Percentiles rank a stretch among this genome's conserved stretches.
Conservation (phyloP, 306 rosid species). For the Astragalus glycyphyllos region DNA sequence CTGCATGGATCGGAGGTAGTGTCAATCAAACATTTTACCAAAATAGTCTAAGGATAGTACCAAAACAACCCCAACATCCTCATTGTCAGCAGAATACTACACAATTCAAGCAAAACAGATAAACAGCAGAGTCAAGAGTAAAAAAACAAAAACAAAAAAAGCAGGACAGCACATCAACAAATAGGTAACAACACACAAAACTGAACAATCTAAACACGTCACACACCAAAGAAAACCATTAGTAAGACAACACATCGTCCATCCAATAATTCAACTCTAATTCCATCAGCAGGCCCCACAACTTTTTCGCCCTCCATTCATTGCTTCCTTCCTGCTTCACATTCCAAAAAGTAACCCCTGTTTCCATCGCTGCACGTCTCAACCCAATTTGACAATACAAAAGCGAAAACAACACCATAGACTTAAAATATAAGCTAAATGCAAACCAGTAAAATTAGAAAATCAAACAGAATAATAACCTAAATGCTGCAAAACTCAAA, state of each 20-base stretch:
- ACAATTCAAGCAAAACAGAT: slow-evolving; percentile 13
- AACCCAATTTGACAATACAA: slow-evolving; percentile 23
- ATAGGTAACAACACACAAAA: slow-evolving; percentile 3
- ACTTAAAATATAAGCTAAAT: not conserved
- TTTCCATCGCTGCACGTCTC: slow-evolving; percentile 18
- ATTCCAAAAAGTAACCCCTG: slow-evolving; percentile 13
- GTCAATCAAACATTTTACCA: not conserved
- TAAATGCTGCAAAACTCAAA: not conserved
- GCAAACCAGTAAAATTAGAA: not conserved
- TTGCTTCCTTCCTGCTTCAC: not conserved
- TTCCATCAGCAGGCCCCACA: slow-evolving; percentile 35
- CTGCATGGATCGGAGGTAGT: too few species aligned
- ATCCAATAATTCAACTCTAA: slow-evolving; percentile 26
- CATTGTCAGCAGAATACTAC: slow-evolving; percentile 37
- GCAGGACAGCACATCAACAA: not conserved
- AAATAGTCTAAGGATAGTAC: slow-evolving; percentile 37
- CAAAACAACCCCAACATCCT: slow-evolving; percentile 35
- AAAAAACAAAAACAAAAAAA: slow-evolving; percentile 9
- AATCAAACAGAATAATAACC: not conserved
- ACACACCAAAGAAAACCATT: slow-evolving; percentile 23
- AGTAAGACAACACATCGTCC: slow-evolving; percentile 24
- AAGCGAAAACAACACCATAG: not conserved
- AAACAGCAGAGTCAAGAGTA: not conserved
- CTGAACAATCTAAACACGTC: slow-evolving; percentile 21
- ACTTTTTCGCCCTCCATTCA: not conserved